Conservation (phyloP, 1,139 yeast genomes). For the Taphrina sp. region DNA sequence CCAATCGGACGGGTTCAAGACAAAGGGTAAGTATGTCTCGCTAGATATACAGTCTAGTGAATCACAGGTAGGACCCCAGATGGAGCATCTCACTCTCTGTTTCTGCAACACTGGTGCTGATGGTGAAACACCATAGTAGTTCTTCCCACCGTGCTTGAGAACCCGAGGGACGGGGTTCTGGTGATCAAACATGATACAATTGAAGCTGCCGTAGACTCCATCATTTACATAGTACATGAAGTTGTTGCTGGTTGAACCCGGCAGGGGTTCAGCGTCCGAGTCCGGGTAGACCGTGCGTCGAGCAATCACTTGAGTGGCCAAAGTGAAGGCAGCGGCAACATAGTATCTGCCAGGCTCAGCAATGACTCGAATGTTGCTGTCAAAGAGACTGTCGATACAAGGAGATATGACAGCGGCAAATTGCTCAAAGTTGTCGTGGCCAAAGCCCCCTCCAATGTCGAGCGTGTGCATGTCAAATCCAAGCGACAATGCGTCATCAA, state of each 20-base stretch:
- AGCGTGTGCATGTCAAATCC: slow-evolving; percentile 57
- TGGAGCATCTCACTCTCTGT: slow-evolving; percentile 46
- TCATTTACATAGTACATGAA: slow-evolving; percentile 77
- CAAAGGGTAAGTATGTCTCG: slow-evolving; percentile 54
- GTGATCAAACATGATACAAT: slow-evolving; percentile 90
- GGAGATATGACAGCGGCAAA: slow-evolving; percentile 60
- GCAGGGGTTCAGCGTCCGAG: slow-evolving; percentile 19
- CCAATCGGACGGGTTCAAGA: slow-evolving; percentile 87
- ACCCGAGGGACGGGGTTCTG: slow-evolving; percentile 73
- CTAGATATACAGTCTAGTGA: slow-evolving; percentile 82
- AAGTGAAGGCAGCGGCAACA: slow-evolving; percentile 80
- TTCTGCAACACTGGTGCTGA: slow-evolving; percentile 19
- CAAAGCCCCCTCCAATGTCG: slow-evolving; percentile 96
- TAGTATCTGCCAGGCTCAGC: slow-evolving; percentile 95
- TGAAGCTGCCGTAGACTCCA: slow-evolving; percentile 93
- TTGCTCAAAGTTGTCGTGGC: slow-evolving; percentile 60
- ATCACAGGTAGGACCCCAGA: slow-evolving; percentile 99
- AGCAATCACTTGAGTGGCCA: slow-evolving; percentile 82
- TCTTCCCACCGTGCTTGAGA: slow-evolving; percentile 54
- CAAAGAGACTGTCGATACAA: slow-evolving; percentile 61
- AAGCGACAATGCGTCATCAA: slow-evolving; percentile 54
- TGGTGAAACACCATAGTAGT: slow-evolving; percentile 44
- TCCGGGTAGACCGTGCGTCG: slow-evolving; percentile 53
- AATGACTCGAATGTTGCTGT: slow-evolving; percentile 59
- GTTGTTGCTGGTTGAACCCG: slow-evolving; percentile 41